Evolutionary conservation across 2,329 filamentous ascomycete species (phyloP).

Genomic region (Aspergillus proliferans): DNA sequence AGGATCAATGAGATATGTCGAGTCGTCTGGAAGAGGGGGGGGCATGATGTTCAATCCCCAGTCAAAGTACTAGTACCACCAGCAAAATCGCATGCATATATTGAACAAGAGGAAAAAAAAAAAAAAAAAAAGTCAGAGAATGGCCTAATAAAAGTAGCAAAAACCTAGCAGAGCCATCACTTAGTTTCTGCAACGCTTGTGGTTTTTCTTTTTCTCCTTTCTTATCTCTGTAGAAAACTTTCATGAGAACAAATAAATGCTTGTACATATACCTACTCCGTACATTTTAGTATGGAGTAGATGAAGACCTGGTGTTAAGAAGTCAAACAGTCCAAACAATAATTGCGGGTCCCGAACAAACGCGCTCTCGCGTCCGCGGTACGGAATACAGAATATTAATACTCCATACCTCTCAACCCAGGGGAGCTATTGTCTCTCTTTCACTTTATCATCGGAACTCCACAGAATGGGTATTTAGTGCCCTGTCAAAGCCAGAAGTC

Average conservation of each 20-base stretch:
- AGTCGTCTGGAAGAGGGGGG: background rate
- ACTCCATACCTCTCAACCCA: background rate
- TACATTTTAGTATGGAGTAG: no score
- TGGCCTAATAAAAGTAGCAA: no score
- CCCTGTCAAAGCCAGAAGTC: no score
- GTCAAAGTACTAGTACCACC: background rate
- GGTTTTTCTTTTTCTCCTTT: no score
- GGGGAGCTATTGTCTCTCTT: background rate
- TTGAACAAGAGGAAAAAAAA: background rate
- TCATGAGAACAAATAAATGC: background rate
- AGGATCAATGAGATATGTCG: constrained; percentile 12
- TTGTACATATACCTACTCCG: background rate
- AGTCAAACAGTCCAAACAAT: constrained; percentile 17
- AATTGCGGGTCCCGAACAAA: constrained; percentile 2
- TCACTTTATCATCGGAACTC: background rate
- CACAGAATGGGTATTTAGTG: no score
- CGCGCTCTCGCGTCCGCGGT: constrained; percentile 1
- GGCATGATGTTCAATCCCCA: background rate
- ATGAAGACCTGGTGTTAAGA: no score
- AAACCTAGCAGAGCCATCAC: no score
- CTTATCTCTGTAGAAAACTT: no score
- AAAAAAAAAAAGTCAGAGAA: background rate
- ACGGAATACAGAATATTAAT: background rate
- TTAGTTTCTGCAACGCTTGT: no score
- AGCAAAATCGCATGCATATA: background rate